Conservation (phyloP, 2,329 filamentous ascomycete genomes). For the Pseudocercospora cruenta region DNA sequence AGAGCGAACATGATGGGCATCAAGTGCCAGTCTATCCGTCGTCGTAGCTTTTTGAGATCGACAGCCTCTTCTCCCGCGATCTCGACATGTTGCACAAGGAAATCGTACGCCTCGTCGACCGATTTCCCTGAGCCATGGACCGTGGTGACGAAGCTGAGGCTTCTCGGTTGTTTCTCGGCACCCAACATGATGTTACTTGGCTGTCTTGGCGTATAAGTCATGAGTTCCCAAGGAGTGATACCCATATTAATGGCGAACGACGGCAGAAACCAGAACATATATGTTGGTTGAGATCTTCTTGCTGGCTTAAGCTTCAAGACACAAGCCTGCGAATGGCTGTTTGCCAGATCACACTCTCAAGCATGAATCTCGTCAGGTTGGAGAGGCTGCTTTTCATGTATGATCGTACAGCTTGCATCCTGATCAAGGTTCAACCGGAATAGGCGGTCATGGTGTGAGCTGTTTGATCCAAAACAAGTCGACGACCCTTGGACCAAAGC, state of each 20-base stretch:
- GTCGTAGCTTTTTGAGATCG: constrained; percentile 20
- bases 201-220: background rate
- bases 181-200: background rate
- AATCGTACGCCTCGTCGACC: constrained; percentile 21
- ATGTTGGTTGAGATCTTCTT: background rate
- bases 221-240: constrained; percentile 4
- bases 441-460: constrained; percentile 1
- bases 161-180: background rate
- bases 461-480: background rate
- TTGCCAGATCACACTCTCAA: background rate
- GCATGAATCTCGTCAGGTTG: background rate
- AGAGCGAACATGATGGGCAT: constrained; percentile 19
- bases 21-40: constrained; percentile 27
- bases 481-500: background rate
- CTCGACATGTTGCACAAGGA: constrained; percentile 14
- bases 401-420: background rate
- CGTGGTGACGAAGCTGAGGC: background rate
- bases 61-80: constrained; percentile 14
- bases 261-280: constrained; percentile 2
- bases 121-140: constrained; percentile 8
- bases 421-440: constrained; percentile 6
- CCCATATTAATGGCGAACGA: background rate
- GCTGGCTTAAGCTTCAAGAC: background rate
- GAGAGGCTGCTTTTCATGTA: background rate
- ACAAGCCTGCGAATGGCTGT: constrained; percentile 1